Base-by-base conservation (phyloP, 2,329 filamentous ascomycete genomes). In the Clonostachys byssicola region DNA sequence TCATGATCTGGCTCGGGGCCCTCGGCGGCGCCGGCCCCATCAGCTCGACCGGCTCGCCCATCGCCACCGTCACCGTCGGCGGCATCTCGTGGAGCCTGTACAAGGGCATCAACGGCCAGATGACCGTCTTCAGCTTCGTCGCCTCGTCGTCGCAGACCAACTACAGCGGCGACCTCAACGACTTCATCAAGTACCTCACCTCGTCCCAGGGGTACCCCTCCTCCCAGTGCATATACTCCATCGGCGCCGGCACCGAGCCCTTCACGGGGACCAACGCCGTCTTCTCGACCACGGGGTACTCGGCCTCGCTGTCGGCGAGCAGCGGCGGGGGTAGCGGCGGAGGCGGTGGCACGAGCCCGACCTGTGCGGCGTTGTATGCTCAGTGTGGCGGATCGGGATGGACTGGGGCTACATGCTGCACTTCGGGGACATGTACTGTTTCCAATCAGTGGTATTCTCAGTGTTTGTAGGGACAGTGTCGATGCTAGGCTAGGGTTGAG, bases 1-100 rank as follows among this genome's bases (percentile, higher is more conserved):
- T 86, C 55, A 86, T 86, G 82, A 73, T 86, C 53, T 86, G 83
- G 82, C 60, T 47, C 33, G 55, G 40, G 18, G 43, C 47, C 43
- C 43, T 49, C 3, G 78, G 79, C 6, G 78, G 80, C 20, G 81
- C 85, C 56, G 74, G 72, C 45, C 60, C 65, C 47, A 75, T 71
- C 34, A 56, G 53, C 23, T 48, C 50, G 5, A 51, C 50, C 12
- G 79, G 80, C 44, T 67, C 64, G 16, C 54, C 74, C 3, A 68
- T 81, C 50, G 77, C 71, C 4, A 77, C 69, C 1, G 66, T 74
- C 20, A 77, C 36, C 56, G 35, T 55, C 39, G 60, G 72, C 54
- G 80, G 77, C 42, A 60, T 66, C 38, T 63, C 55, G 30, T 86
- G 76, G 73, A 71, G 78, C 46, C 66, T 86, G 42, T 85, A 74